Percentiles rank a stretch among this genome's conserved stretches.
phyloP scores from a whole-genome alignment of 1,284 basidiomycete species.

The Marasmius sp. region DNA sequence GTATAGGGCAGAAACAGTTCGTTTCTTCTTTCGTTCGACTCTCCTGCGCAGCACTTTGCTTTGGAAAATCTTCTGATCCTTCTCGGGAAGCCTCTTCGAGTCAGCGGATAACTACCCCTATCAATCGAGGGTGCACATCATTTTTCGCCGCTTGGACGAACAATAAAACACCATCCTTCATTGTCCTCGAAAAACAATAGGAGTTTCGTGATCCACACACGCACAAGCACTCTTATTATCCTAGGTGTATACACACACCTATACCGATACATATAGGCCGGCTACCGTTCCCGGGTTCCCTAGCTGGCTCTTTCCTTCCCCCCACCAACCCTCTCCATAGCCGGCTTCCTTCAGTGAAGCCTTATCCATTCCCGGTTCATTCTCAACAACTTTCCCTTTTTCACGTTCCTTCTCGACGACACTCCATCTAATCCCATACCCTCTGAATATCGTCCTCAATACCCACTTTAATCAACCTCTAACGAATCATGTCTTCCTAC shows the following conservation, averaged over 20 bases:
- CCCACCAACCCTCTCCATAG: not conserved
- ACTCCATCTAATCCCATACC: conserved; percentile 8
- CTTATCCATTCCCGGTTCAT: not conserved
- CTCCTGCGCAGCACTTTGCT: not conserved
- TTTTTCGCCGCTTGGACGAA: not conserved
- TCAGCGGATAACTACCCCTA: not conserved
- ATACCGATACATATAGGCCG: not conserved
- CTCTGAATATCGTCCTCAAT: conserved; percentile 2
- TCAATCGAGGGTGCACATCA: not conserved
- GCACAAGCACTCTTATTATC: not conserved
- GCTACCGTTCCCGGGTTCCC: not conserved
- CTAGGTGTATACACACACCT: not conserved
- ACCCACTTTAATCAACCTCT: conserved; percentile 12
- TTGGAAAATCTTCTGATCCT: not conserved
- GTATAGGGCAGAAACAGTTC: not conserved
- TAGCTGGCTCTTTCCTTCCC: conserved; percentile 1
- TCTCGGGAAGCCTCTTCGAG: not conserved
- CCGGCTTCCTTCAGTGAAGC: not conserved
- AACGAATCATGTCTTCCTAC: conserved; percentile 46
- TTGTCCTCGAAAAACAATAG: not conserved
- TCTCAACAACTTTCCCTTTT: not conserved
- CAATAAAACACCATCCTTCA: not conserved
- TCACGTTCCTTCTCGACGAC: not conserved
- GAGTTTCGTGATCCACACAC: not conserved
- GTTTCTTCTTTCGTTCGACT: not conserved